These are phyloP conservation scores for Ceratocystis destructans DNA, from an alignment of 2,329 filamentous ascomycete species.

Conservation along the genomic window DNA sequence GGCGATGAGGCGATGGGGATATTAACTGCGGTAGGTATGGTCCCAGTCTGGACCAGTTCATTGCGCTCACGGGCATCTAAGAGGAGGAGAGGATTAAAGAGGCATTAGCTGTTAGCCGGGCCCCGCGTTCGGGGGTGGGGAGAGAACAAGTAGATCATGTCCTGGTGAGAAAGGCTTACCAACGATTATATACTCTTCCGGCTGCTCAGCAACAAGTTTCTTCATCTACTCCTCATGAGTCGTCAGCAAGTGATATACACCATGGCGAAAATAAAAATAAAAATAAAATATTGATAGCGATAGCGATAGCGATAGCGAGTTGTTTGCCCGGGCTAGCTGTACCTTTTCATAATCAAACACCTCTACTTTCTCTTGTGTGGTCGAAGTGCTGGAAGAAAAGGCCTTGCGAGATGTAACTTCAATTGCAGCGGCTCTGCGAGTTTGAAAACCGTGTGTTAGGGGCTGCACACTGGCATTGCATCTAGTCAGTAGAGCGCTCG, in stretches of 20 bases:
- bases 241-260: background rate
- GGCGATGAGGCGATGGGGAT: slow-evolving; percentile 65
- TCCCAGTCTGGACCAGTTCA: slow-evolving; percentile 50
- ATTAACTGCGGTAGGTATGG: slow-evolving; percentile 70
- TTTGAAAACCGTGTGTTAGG: background rate
- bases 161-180: slow-evolving; percentile 7
- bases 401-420: background rate
- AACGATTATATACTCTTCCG: slow-evolving; percentile 16
- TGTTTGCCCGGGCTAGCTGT: background rate
- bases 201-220: slow-evolving; percentile 12
- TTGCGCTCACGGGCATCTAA: slow-evolving; percentile 59
- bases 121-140: background rate
- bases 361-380: background rate
- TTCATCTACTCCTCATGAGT: slow-evolving; percentile 1
- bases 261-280: too few relatives aligned
- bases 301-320: too few relatives aligned
- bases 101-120: background rate
- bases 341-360: slow-evolving; percentile 19
- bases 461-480: background rate
- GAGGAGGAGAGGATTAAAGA: background rate
- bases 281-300: too few relatives aligned
- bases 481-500: background rate
- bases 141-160: background rate
- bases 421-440: background rate
- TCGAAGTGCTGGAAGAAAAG: background rate